phyloP scores from a whole-genome alignment of 768 basidiomycete genomes.

The Candolleomyces efflorescens region DNA sequence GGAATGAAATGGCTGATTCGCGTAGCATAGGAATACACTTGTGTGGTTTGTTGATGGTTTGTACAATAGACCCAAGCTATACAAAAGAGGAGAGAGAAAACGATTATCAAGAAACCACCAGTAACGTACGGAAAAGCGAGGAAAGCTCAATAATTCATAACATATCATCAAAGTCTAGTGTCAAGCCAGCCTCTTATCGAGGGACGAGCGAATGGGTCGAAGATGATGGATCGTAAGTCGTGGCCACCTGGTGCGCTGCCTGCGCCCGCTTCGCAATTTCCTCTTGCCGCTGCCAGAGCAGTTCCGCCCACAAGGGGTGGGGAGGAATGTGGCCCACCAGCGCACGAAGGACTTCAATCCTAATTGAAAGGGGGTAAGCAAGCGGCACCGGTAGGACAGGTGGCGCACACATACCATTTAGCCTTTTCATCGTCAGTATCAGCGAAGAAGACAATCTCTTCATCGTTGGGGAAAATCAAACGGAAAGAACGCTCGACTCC shows the following conservation, averaged over 20 bases:
- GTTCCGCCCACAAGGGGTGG: slow-evolving; percentile 90
- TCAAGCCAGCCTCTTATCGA: neutral
- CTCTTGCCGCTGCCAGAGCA: slow-evolving; percentile 80
- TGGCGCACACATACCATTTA: slow-evolving; percentile 58
- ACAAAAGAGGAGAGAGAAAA: too few species aligned
- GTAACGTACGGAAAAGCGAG: too few species aligned
- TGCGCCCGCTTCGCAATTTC: slow-evolving; percentile 35
- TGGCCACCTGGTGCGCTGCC: slow-evolving; percentile 18
- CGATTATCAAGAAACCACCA: too few species aligned
- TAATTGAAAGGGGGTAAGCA: slow-evolving; percentile 24
- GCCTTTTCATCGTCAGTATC: slow-evolving; percentile 87
- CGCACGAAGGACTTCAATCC: slow-evolving; percentile 82
- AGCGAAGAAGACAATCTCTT: slow-evolving; percentile 87
- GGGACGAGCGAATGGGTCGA: neutral
- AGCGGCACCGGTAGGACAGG: neutral
- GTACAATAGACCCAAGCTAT: too few species aligned
- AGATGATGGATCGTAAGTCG: slow-evolving; percentile 14
- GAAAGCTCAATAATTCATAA: too few species aligned
- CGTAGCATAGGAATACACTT: too few species aligned
- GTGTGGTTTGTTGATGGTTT: too few species aligned
- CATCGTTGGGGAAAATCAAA: slow-evolving; percentile 69
- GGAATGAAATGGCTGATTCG: too few species aligned
- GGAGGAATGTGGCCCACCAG: slow-evolving; percentile 88
- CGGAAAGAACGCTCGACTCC: slow-evolving; percentile 83
- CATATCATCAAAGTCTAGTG: too few species aligned